Conservation (phyloP, 2,329 filamentous ascomycete species). For the Periconia digitata region DNA sequence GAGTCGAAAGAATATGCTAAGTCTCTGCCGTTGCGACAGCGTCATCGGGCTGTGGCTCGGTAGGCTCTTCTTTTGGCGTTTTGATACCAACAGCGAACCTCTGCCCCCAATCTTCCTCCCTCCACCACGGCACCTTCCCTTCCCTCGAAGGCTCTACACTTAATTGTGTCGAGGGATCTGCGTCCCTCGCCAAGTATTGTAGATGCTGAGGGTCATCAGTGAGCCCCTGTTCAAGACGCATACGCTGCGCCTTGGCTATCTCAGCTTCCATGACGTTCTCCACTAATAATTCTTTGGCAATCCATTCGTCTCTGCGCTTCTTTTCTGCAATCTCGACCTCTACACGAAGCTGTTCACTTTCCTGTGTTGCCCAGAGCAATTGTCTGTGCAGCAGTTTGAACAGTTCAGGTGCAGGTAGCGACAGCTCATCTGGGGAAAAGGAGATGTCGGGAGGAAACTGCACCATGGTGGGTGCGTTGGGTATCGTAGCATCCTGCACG, state of each 20-base stretch:
- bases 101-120: constrained; percentile 24
- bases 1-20: too few species aligned
- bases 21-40: neutral
- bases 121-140: constrained; percentile 38
- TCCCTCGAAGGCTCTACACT: constrained; percentile 19
- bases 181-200: constrained; percentile 41
- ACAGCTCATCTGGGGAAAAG: constrained; percentile 67
- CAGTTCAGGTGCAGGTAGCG: constrained; percentile 66
- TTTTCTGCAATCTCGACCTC: constrained; percentile 70
- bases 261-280: constrained; percentile 73
- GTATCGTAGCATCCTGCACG: constrained; percentile 60
- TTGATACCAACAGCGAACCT: neutral
- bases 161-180: constrained; percentile 35
- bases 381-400: constrained; percentile 66
- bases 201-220: constrained; percentile 31
- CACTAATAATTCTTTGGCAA: constrained; percentile 77
- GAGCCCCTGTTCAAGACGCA: constrained; percentile 37
- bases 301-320: constrained; percentile 70
- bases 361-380: constrained; percentile 70
- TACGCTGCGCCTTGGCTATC: constrained; percentile 49
- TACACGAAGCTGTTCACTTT: constrained; percentile 63
- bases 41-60: neutral
- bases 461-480: constrained; percentile 56
- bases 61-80: neutral
- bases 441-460: constrained; percentile 60